phyloP scores from a whole-genome alignment of 352 stramenopile genomes.

The Globisporangium ultimum region DNA sequence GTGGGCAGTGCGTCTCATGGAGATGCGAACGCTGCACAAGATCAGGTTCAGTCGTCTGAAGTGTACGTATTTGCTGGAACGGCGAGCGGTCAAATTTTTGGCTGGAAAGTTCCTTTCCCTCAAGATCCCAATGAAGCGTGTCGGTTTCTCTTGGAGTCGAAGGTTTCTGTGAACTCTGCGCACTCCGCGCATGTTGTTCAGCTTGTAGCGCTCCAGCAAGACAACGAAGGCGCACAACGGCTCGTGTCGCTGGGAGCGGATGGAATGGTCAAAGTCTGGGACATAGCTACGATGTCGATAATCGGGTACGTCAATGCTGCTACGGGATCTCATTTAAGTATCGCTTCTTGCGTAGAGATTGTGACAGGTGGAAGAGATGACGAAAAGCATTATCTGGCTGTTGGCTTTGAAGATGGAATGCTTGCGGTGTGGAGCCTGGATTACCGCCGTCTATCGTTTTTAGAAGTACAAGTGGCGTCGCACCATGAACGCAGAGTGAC shows the following conservation, averaged over 20 bases:
- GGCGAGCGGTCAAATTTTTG: slow-evolving; percentile 36
- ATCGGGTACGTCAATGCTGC: slow-evolving; percentile 36
- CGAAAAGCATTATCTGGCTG: slow-evolving; percentile 12
- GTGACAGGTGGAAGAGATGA: slow-evolving; percentile 5
- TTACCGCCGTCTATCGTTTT: slow-evolving; percentile 14
- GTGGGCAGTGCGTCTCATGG: neutral
- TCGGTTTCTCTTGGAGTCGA: slow-evolving; percentile 23
- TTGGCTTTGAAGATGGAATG: slow-evolving; percentile 58
- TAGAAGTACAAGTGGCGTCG: slow-evolving; percentile 22
- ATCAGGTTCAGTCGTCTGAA: neutral
- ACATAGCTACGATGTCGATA: slow-evolving; percentile 31
- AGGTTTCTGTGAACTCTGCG: slow-evolving; percentile 16
- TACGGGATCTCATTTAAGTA: slow-evolving; percentile 18
- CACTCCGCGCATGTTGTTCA: slow-evolving; percentile 56
- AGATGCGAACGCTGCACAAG: neutral
- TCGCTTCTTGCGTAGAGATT: slow-evolving; percentile 37
- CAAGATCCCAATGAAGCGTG: neutral
- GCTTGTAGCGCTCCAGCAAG: slow-evolving; percentile 12
- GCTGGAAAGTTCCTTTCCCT: slow-evolving; percentile 19
- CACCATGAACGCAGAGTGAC: slow-evolving; percentile 46
- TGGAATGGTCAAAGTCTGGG: slow-evolving; percentile 63
- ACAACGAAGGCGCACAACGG: neutral
- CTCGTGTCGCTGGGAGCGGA: slow-evolving; percentile 47
- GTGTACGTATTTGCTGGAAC: slow-evolving; percentile 30
- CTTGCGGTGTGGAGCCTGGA: slow-evolving; percentile 37